phyloP scores from a whole-genome alignment of 2,329 filamentous ascomycete species.

The Colletotrichum aenigma region DNA sequence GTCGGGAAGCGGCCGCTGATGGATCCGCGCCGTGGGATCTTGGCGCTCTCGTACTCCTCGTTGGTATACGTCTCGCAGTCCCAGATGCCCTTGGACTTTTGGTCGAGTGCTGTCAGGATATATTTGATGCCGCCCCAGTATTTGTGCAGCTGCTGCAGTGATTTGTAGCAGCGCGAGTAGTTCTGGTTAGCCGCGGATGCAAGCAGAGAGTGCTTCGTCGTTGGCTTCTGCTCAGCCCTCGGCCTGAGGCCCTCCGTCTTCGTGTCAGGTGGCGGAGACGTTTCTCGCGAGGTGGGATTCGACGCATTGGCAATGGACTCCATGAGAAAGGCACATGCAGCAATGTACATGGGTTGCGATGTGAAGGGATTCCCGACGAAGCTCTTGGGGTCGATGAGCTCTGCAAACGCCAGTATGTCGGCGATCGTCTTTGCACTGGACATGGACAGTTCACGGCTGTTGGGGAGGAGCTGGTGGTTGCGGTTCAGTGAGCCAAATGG shows the following conservation, averaged over 20 bases:
- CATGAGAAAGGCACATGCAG: conserved; percentile 86
- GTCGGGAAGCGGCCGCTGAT: conserved; percentile 45
- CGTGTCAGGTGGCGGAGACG: conserved; percentile 47
- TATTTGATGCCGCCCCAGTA: conserved; percentile 91
- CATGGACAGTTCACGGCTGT: conserved; percentile 83
- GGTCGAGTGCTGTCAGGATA: conserved; percentile 83
- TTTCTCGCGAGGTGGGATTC: conserved; percentile 65
- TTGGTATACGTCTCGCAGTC: conserved; percentile 71
- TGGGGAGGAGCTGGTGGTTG: conserved; percentile 75
- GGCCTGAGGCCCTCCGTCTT: conserved; percentile 23
- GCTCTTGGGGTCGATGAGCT: conserved; percentile 83
- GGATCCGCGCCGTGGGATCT: conserved; percentile 46
- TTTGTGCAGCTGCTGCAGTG: conserved; percentile 76
- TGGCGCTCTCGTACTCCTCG: conserved; percentile 80
- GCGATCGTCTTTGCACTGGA: conserved; percentile 91
- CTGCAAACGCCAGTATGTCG: conserved; percentile 85
- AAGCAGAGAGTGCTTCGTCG: conserved; percentile 74
- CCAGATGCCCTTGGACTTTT: conserved; percentile 85
- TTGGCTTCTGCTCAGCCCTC: conserved; percentile 37
- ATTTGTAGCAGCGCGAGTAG: conserved; percentile 86
- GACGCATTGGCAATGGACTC: conserved; percentile 78
- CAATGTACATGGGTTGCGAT: conserved; percentile 89
- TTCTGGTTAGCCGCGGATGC: conserved; percentile 85
- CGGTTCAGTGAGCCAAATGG: conserved; percentile 66
- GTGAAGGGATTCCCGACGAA: conserved; percentile 90